Conservation (phyloP, 73 alveolate species). For the Uronychia setigera region DNA sequence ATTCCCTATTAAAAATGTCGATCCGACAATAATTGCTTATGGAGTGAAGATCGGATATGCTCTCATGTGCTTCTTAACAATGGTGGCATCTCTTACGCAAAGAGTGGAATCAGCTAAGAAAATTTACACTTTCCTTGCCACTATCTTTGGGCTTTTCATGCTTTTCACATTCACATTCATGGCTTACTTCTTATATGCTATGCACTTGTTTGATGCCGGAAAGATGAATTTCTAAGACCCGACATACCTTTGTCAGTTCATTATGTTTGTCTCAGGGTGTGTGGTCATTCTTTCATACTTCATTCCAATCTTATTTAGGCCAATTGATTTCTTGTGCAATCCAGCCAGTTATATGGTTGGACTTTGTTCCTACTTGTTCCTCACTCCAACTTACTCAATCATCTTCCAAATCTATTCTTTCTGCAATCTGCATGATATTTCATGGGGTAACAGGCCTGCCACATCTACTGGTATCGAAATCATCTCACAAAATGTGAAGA, state of each 20-base stretch:
- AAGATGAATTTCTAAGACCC: neutral
- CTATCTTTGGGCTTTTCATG: neutral
- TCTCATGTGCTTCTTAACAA: neutral
- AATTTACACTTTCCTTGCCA: neutral
- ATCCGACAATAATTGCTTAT: neutral
- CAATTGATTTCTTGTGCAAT: neutral
- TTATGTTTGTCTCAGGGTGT: neutral
- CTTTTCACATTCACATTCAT: neutral
- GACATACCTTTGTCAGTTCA: neutral
- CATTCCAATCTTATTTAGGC: neutral
- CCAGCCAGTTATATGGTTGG: slow-evolving; percentile 30
- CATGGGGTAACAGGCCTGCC: slow-evolving; percentile 84
- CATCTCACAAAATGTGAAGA: neutral
- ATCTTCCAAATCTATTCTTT: slow-evolving; percentile 58
- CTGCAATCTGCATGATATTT: slow-evolving; percentile 69
- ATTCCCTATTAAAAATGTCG: neutral
- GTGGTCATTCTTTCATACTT: neutral
- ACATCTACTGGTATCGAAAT: neutral
- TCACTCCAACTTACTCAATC: slow-evolving; percentile 61
- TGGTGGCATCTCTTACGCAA: neutral
- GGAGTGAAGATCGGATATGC: neutral
- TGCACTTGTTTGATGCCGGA: neutral
- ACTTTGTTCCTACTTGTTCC: slow-evolving; percentile 31
- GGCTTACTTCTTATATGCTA: neutral
- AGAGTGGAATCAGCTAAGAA: slow-evolving; percentile 3